Conservation (phyloP, 2,329 filamentous ascomycete genomes). For the Cladosporium sp. region DNA sequence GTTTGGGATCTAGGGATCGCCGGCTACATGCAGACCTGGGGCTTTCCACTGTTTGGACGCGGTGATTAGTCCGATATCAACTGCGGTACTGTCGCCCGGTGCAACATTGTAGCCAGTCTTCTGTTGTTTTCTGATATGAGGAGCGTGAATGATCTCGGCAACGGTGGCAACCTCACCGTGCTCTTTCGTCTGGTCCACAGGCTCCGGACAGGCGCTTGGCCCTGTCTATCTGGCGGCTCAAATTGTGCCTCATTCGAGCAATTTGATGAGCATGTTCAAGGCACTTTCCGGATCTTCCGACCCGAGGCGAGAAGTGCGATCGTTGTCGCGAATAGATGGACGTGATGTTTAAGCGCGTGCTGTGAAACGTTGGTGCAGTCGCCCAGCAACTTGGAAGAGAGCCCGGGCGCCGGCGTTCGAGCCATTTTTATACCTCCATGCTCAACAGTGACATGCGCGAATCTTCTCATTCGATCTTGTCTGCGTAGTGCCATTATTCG, state of each 20-base stretch:
- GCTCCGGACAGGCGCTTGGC: background rate
- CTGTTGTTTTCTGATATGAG: background rate
- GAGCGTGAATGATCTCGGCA: background rate
- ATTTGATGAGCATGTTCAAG: background rate
- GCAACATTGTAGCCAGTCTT: background rate
- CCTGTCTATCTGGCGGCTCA: background rate
- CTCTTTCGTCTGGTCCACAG: background rate
- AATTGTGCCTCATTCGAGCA: background rate
- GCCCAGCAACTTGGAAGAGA: no score
- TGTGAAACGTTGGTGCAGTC: constrained; percentile 8
- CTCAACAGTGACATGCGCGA: no score
- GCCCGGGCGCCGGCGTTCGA: no score
- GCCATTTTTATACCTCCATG: no score
- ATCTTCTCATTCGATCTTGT: no score
- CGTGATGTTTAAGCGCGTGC: background rate
- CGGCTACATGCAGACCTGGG: background rate
- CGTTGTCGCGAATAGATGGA: constrained; percentile 5
- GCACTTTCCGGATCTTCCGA: constrained; percentile 3
- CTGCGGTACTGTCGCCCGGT: background rate
- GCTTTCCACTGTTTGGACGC: background rate
- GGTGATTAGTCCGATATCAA: constrained; percentile 3
- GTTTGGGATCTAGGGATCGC: background rate
- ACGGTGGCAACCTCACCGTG: background rate
- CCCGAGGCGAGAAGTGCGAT: background rate
- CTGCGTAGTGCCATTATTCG: no score